Conservation (phyloP, 345 rosid genomes). For the Arabidopsis arenosa region DNA sequence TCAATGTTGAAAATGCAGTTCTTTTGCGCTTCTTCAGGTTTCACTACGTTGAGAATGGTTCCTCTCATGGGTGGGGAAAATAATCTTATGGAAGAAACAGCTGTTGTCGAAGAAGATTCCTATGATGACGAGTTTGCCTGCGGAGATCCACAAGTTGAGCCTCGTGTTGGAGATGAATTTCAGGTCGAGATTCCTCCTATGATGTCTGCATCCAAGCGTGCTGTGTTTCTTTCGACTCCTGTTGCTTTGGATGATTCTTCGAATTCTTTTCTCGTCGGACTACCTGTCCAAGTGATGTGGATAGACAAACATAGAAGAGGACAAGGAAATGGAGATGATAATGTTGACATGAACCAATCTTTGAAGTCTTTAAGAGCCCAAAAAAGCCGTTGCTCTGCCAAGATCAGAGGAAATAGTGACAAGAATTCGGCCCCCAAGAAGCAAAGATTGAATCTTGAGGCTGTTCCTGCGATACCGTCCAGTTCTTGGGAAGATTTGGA, state of each 20-base stretch:
- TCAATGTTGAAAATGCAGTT: constrained; percentile 10
- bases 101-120: constrained; percentile 45
- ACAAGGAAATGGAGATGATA: constrained; percentile 35
- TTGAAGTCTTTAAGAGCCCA: constrained; percentile 48
- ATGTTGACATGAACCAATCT: constrained; percentile 45
- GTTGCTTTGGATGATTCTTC: constrained; percentile 48
- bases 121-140: constrained; percentile 50
- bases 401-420: constrained; percentile 44
- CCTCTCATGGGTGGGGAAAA: constrained; percentile 41
- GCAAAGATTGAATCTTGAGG: constrained; percentile 43
- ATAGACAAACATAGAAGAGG: constrained; percentile 35
- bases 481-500: constrained; percentile 58
- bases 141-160: constrained; percentile 58
- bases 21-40: not conserved
- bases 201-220: constrained; percentile 54
- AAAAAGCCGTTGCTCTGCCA: constrained; percentile 43
- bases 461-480: constrained; percentile 47
- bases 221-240: constrained; percentile 50
- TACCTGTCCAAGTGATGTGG: constrained; percentile 60
- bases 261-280: constrained; percentile 55
- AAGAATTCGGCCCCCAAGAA: constrained; percentile 39
- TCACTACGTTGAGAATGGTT: constrained; percentile 51
- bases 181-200: constrained; percentile 69
- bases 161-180: constrained; percentile 70
- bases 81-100: constrained; percentile 46